Percentiles rank a stretch among this genome's conserved stretches.
phyloP scores from a whole-genome alignment of 176 grass and related monocot species.

The Chloris gayana region DNA sequence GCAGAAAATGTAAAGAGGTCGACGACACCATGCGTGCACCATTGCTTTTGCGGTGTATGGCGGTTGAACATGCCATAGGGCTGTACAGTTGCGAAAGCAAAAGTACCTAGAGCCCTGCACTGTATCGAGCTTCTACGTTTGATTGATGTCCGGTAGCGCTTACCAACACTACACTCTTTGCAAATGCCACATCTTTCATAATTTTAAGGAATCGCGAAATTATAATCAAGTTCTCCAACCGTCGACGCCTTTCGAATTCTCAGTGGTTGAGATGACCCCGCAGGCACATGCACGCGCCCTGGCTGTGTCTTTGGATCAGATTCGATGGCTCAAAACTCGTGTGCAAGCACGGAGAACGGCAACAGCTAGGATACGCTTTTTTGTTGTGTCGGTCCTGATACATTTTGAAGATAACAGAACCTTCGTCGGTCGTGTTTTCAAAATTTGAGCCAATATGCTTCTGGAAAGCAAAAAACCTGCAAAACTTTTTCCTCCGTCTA shows the following conservation, averaged over 20 bases:
- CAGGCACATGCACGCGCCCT: conserved; percentile 31
- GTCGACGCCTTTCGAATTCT: conserved; percentile 12
- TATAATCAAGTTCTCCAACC: conserved; percentile 18
- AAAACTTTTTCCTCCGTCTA: no score
- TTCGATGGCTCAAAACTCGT: conserved; percentile 32
- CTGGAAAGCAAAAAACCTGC: no score
- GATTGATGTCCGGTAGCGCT: neutral
- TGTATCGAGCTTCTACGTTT: neutral
- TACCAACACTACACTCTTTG: neutral
- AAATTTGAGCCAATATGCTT: no score
- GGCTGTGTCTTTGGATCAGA: conserved; percentile 36
- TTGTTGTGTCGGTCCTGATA: neutral
- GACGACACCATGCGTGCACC: neutral
- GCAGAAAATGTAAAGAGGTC: neutral
- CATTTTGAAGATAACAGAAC: no score
- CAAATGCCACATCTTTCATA: neutral
- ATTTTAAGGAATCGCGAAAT: conserved; percentile 17
- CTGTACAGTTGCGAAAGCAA: neutral
- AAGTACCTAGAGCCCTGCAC: neutral
- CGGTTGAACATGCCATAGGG: neutral
- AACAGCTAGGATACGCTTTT: neutral
- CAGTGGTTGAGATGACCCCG: conserved; percentile 25
- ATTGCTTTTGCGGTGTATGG: conserved; percentile 4
- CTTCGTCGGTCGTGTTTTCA: no score
- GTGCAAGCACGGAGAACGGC: neutral